Percentiles rank a stretch among this genome's conserved stretches.
Evolutionary conservation across 192 early-diverging fungal species (phyloP).

Genomic region (Thamnidium elegans): DNA sequence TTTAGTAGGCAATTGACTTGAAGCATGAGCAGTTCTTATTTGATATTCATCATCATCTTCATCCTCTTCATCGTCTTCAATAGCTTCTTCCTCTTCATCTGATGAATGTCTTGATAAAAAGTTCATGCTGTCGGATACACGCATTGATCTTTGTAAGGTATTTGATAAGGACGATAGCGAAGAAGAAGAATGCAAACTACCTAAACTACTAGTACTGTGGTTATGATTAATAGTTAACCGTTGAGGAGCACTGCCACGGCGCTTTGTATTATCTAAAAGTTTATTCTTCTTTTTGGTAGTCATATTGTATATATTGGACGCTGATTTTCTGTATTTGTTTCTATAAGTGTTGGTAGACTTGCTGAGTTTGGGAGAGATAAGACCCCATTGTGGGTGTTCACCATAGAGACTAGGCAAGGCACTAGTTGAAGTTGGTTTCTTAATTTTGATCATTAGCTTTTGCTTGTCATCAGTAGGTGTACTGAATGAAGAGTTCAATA

Average conservation of each 20-base stretch:
- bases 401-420: conserved; percentile 4
- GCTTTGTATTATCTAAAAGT: background rate
- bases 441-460: conserved; percentile 23
- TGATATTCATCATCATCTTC: conserved; percentile 22
- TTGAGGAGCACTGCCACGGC: conserved; percentile 16
- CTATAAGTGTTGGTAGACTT: no score
- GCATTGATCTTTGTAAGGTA: conserved; percentile 12
- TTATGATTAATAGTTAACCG: background rate
- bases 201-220: background rate
- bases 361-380: background rate
- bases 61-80: conserved; percentile 21
- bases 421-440: conserved; percentile 9
- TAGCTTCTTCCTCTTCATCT: conserved; percentile 24
- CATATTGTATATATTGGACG: conserved; percentile 12
- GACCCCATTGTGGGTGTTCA: background rate
- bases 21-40: background rate
- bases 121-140: conserved; percentile 16
- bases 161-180: conserved; percentile 12
- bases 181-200: conserved; percentile 19
- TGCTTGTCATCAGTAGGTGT: conserved; percentile 3
- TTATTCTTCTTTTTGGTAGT: conserved; percentile 10
- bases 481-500: background rate
- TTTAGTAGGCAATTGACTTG: conserved; percentile 9
- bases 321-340: conserved; percentile 20
- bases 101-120: conserved; percentile 5